Conservation (phyloP, 306 rosid species). For the Trifolium dubium region DNA sequence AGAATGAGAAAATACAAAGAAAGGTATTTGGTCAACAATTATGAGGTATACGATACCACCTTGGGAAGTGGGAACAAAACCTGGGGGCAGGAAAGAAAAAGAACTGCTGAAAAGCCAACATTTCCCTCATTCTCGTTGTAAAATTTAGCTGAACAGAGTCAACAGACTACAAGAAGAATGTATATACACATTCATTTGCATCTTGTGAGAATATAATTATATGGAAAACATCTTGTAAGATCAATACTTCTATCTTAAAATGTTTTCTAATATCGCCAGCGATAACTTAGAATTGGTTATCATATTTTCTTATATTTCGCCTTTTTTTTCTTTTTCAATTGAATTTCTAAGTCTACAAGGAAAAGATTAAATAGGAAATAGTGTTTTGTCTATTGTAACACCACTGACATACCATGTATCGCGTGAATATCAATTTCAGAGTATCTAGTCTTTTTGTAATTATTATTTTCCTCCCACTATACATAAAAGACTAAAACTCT, state of each 20-base stretch:
- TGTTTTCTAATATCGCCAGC: background rate
- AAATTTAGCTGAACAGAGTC: background rate
- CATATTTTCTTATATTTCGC: background rate
- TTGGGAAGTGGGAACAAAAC: background rate
- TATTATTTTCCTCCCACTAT: background rate
- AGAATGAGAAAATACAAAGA: background rate
- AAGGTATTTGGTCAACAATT: background rate
- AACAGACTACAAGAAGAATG: background rate
- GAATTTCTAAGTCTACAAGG: background rate
- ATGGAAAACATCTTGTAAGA: background rate
- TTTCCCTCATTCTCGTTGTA: conserved; percentile 9
- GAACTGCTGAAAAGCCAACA: background rate
- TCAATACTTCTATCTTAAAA: background rate
- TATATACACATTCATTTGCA: background rate
- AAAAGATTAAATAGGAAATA: background rate
- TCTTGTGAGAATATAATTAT: conserved; percentile 11
- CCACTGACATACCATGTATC: background rate
- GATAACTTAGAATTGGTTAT: background rate
- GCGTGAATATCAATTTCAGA: background rate
- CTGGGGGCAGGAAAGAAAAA: background rate
- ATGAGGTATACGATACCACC: conserved; percentile 12
- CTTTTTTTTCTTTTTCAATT: background rate
- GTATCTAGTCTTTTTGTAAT: background rate
- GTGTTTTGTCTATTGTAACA: background rate
- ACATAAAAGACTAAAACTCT: conserved; percentile 1